These are phyloP conservation scores for Coniochaeta hoffmannii DNA, from an alignment of 2,329 filamentous ascomycete species.

Conservation along the genomic window DNA sequence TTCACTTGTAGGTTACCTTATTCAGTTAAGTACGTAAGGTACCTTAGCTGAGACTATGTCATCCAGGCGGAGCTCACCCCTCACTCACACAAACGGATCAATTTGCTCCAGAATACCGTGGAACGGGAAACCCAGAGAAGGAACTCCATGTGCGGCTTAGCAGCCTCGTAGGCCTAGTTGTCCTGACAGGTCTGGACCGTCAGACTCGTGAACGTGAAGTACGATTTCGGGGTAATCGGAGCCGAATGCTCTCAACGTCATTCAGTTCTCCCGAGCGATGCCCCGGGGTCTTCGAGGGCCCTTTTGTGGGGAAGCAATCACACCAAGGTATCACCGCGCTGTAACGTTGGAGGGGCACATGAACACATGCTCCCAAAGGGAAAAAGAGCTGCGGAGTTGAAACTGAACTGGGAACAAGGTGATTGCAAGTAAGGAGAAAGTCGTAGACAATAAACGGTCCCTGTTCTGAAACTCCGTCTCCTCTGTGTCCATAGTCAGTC, in stretches of 20 bases:
- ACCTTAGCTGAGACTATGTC: too few relatives aligned
- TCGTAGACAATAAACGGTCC: background rate
- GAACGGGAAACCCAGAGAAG: too few relatives aligned
- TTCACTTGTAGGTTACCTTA: too few relatives aligned
- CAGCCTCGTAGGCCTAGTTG: background rate
- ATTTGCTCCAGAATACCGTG: too few relatives aligned
- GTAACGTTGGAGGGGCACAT: background rate
- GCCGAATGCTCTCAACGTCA: background rate
- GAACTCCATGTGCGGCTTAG: too few relatives aligned
- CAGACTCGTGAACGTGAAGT: background rate
- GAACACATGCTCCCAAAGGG: background rate
- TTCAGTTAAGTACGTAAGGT: background rate
- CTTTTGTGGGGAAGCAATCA: background rate
- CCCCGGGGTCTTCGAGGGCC: background rate
- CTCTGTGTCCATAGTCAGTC: background rate
- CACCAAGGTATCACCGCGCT: background rate
- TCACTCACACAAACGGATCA: too few relatives aligned
- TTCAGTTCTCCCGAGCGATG: background rate
- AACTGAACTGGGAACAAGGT: background rate
- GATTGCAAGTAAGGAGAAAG: background rate
- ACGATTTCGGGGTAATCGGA: background rate
- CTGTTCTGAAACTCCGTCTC: background rate
- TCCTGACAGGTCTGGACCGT: background rate
- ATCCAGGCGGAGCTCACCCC: too few relatives aligned
- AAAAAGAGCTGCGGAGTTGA: background rate